Evolutionary conservation across 2,329 filamentous ascomycete genomes (phyloP), one percentile per base, ranked within the genome.

Genomic region (Nemania diffusa): DNA sequence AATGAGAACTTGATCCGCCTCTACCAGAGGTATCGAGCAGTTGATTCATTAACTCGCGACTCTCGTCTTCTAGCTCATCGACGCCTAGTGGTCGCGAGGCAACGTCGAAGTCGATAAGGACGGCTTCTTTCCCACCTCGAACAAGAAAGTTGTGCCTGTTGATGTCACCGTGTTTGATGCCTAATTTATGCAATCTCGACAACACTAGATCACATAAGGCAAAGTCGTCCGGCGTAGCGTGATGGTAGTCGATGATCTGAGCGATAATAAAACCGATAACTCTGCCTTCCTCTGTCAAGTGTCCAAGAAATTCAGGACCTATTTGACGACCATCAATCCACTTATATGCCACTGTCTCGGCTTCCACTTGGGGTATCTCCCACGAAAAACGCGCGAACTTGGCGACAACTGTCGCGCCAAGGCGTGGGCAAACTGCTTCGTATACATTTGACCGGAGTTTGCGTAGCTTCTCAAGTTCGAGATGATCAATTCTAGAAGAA

Each of bases 61-160:
- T n/a, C n/a, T n/a, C n/a, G n/a, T n/a, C n/a, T n/a, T n/a, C n/a
- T n/a, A n/a, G n/a, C n/a, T n/a, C n/a, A n/a, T n/a, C n/a, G n/a
- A n/a, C n/a, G n/a, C n/a, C n/a, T n/a, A n/a, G n/a, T n/a, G n/a
- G n/a, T n/a, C n/a, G n/a, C n/a, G n/a, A n/a, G n/a, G n/a, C n/a
- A n/a, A n/a, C n/a, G n/a, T 63, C 60, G 50, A 57, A 56, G 60
- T 63, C 60, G 20, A 63, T 27, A 17, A 63, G 17, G 50, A 63
- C 51, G 17, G 22, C 24, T 17, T 57, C 42, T n/a, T 57, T 17
- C n/a, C 60, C 51, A n/a, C n/a, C n/a, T 26, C 32, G 60, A 20
- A 63, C 60, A 24, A 63, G 52, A 40, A 57, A 63, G 44, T 63
- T 63, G n/a, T 48, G 44, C 37, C 42, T 56, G 52, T 63, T 63